phyloP scores from a whole-genome alignment of 441 rosid genomes.

The Pelargonium australe region DNA sequence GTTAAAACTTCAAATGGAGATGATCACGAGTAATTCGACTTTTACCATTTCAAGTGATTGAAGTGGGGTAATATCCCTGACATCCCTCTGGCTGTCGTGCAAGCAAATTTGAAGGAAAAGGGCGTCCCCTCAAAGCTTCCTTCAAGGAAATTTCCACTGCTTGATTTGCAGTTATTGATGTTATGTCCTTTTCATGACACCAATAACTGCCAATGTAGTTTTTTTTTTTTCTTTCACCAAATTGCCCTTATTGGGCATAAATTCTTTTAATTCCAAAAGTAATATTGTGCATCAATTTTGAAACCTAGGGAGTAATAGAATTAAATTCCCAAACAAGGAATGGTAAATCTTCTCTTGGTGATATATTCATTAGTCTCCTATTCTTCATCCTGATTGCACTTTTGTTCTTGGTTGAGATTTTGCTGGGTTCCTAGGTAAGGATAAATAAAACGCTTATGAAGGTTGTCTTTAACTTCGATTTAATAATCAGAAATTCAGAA shows the following conservation, averaged over 20 bases:
- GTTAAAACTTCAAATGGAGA: neutral
- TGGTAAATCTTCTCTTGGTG: neutral
- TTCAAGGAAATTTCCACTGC: neutral
- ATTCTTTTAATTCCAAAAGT: neutral
- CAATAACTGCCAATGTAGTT: too few relatives aligned
- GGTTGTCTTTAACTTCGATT: neutral
- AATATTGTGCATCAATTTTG: neutral
- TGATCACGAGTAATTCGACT: neutral
- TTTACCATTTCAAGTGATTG: neutral
- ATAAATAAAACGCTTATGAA: neutral
- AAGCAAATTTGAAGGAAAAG: neutral
- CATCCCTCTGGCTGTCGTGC: neutral
- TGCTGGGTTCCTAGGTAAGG: neutral
- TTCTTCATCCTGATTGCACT: neutral
- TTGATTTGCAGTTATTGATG: too few relatives aligned
- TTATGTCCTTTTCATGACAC: too few relatives aligned
- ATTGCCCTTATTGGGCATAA: too few relatives aligned
- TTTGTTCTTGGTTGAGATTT: neutral
- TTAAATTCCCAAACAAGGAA: neutral
- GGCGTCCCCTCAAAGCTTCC: neutral
- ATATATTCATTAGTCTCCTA: neutral
- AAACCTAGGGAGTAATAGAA: neutral
- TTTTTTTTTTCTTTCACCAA: too few relatives aligned
- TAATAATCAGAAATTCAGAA: neutral
- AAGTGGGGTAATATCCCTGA: neutral